Base-by-base conservation (phyloP, 1,284 basidiomycete species). In the Cystobasidiaceae sp. region DNA sequence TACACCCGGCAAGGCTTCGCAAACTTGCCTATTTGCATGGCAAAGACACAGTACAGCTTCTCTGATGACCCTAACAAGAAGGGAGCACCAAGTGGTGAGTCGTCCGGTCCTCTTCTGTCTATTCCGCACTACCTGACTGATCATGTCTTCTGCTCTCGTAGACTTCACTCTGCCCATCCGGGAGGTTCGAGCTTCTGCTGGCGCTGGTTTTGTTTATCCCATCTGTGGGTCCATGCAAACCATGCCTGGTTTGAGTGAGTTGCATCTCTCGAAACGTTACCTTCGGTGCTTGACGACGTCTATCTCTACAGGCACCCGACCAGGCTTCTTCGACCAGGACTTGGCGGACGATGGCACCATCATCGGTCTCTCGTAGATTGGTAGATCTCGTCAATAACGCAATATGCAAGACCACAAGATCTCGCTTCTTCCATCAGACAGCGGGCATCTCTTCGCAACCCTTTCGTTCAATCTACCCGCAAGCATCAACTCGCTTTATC, bases 171-270 rank as follows among this genome's bases (percentile, higher is more conserved):
- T 98, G 66, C 93, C 94, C 8, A 93, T 99, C 75, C 86, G 90
- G 44, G 85, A 87, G 67, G 90, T 97, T 57, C 83, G 90, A 65
- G 81, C 97, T 25, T 89, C 90, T 13, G 94, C 92, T 4, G 96
- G 94, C 49, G 93, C 94, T 58, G 90, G 90, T 33, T 96, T 99
- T 84, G 80, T 98, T 69, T 97, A 96, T 79, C 93, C 93, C 39
- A 84, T 97, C 69, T 84, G 93, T 37, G 90, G 90, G 54, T 60
- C 45, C 25, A 65, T 62, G 30, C 61, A 52, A 34, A 43, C 51
- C 21, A 32, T 55, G 46, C 55, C 39, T 17, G 56, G 39, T 72
- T 64, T 39, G 25, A 48, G n/a, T n/a, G n/a, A n/a, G n/a, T n/a
- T n/a, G n/a, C n/a, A n/a, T n/a, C n/a, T n/a, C n/a, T n/a, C n/a